These are phyloP conservation scores for Yamadazyma taylorii DNA, from an alignment of 1,139 yeast species.

Conservation along the genomic window DNA sequence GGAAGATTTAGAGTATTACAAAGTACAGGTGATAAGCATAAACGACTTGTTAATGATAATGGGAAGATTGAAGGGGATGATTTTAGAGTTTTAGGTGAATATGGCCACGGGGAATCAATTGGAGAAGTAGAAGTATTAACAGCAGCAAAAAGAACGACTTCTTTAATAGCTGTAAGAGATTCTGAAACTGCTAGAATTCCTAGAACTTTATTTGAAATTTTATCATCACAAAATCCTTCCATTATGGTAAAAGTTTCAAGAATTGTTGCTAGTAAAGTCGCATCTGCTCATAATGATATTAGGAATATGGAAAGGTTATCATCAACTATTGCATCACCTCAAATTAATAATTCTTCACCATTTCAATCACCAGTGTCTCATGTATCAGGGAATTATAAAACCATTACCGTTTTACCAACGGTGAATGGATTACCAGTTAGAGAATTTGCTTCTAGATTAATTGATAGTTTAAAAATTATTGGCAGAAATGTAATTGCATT, in stretches of 20 bases:
- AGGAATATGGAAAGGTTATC: constrained; percentile 10
- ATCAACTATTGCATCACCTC: constrained; percentile 19
- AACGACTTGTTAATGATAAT: constrained; percentile 20
- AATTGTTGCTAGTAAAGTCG: constrained; percentile 76
- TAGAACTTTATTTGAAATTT: constrained; percentile 78
- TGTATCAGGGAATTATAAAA: constrained; percentile 57
- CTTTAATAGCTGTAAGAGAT: constrained; percentile 87
- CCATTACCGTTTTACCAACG: constrained; percentile 82
- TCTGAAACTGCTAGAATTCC: constrained; percentile 94
- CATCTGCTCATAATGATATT: constrained; percentile 21
- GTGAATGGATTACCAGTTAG: constrained; percentile 77
- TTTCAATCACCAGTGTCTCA: constrained; percentile 25
- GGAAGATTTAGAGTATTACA: constrained; percentile 78
- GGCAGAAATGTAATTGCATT: constrained; percentile 75
- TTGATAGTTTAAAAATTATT: constrained; percentile 67
- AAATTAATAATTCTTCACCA: constrained; percentile 14
- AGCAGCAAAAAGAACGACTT: constrained; percentile 68
- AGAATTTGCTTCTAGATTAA: constrained; percentile 77
- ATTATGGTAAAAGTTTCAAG: constrained; percentile 89
- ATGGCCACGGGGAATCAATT: constrained; percentile 91
- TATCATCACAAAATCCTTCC: constrained; percentile 83
- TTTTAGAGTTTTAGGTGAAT: constrained; percentile 61
- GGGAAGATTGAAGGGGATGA: constrained; percentile 24
- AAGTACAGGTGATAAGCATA: constrained; percentile 12
- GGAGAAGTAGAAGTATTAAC: constrained; percentile 96